Evolutionary conservation across 371 early-diverging fungal genomes (phyloP).

Genomic region (Rhizomucor miehei): DNA sequence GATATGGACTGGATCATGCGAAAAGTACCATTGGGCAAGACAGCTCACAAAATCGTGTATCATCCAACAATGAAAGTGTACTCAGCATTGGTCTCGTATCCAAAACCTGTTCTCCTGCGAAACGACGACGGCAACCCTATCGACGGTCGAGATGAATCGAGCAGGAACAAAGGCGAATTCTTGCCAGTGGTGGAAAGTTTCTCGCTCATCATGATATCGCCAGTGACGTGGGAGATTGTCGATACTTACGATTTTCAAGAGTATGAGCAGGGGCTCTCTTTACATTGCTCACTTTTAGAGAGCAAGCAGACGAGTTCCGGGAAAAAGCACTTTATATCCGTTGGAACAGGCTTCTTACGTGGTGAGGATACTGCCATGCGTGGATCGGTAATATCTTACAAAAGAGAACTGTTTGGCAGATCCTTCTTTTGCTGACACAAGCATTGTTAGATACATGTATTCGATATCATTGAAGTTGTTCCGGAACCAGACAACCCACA

Average conservation of each 20-base stretch:
- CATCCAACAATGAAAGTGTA: slow-evolving; percentile 83
- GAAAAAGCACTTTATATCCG: slow-evolving; percentile 81
- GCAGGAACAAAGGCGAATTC: slow-evolving; percentile 45
- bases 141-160: slow-evolving; percentile 35
- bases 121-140: slow-evolving; percentile 67
- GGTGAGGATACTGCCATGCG: slow-evolving; percentile 94
- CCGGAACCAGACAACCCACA: slow-evolving; percentile 95
- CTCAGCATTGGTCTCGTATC: slow-evolving; percentile 69
- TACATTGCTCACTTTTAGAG: slow-evolving; percentile 81
- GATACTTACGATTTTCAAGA: slow-evolving; percentile 78
- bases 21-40: slow-evolving; percentile 72
- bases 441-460: slow-evolving; percentile 71
- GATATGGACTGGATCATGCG: slow-evolving; percentile 87
- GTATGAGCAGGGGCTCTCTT: slow-evolving; percentile 83
- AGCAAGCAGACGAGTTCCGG: slow-evolving; percentile 88
- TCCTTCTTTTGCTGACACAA: background rate
- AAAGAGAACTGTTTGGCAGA: too few species aligned
- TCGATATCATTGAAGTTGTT: slow-evolving; percentile 97
- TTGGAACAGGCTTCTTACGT: slow-evolving; percentile 86
- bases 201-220: slow-evolving; percentile 85
- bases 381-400: slow-evolving; percentile 87
- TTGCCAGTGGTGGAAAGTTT: slow-evolving; percentile 66
- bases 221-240: slow-evolving; percentile 94
- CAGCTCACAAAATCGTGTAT: slow-evolving; percentile 76
- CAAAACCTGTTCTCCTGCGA: slow-evolving; percentile 60